Conservation (phyloP, 768 basidiomycete genomes). For the Amanita exitialis region DNA sequence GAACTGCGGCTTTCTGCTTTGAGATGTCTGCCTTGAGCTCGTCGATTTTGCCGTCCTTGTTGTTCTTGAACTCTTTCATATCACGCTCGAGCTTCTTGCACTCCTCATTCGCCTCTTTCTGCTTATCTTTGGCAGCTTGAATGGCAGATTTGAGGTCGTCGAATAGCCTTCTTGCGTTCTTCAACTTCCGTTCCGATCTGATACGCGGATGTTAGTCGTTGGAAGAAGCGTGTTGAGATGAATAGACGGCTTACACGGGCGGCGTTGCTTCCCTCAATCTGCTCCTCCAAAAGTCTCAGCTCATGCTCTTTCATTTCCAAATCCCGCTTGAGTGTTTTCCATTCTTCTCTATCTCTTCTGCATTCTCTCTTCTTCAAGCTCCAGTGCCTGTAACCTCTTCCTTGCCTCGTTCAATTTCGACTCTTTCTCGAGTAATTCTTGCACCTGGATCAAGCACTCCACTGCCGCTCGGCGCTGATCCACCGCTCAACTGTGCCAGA, state of each 20-base stretch:
- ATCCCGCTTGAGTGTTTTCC: constrained; percentile 52
- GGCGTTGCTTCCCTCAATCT: constrained; percentile 84
- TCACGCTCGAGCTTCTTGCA: constrained; percentile 87
- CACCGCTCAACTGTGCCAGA: constrained; percentile 90
- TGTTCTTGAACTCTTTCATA: constrained; percentile 98
- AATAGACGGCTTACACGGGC: constrained; percentile 49
- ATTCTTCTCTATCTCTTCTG: constrained; percentile 46
- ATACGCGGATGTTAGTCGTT: not conserved
- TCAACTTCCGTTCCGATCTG: constrained; percentile 81
- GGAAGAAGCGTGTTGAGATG: not conserved
- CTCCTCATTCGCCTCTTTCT: constrained; percentile 67
- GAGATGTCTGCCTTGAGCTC: constrained; percentile 84
- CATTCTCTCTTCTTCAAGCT: constrained; percentile 43
- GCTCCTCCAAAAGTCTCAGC: constrained; percentile 69
- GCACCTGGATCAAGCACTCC: constrained; percentile 75
- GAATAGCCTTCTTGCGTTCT: constrained; percentile 53
- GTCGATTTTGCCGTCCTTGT: constrained; percentile 94
- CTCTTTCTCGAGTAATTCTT: constrained; percentile 70
- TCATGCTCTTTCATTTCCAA: constrained; percentile 90
- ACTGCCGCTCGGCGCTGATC: constrained; percentile 68
- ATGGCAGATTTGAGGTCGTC: constrained; percentile 45
- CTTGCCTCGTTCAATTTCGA: constrained; percentile 41
- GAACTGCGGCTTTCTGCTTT: constrained; percentile 70
- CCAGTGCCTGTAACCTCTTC: constrained; percentile 35
- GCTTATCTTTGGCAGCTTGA: constrained; percentile 63